These are phyloP conservation scores for Adenanthera pavonina DNA, from an alignment of 306 rosid genomes.

Conservation along the genomic window DNA sequence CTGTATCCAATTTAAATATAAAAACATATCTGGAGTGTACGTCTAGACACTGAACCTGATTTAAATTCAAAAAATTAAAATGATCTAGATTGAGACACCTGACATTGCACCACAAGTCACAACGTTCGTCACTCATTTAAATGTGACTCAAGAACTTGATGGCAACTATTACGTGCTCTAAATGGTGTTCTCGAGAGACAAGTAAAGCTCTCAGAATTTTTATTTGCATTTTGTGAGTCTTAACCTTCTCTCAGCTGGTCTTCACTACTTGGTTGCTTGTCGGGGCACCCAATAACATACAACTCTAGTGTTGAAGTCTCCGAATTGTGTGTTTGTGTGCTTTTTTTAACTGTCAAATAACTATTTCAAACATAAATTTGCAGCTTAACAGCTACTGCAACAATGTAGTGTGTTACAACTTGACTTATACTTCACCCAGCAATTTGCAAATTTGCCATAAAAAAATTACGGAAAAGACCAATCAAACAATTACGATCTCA, in stretches of 20 bases:
- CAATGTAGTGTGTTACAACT: not conserved
- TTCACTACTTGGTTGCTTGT: not conserved
- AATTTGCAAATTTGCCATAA: too few relatives aligned
- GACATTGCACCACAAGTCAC: not conserved
- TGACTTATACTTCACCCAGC: not conserved
- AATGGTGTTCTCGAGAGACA: not conserved
- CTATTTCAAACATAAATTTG: not conserved
- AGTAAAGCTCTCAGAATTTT: not conserved
- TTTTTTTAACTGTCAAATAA: not conserved
- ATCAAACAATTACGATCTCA: not conserved
- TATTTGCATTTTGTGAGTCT: not conserved
- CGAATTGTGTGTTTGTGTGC: not conserved
- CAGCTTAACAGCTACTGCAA: not conserved
- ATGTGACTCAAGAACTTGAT: not conserved
- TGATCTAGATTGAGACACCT: not conserved
- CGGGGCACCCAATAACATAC: not conserved
- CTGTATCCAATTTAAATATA: not conserved
- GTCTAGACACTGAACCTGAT: not conserved
- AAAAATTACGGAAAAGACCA: too few relatives aligned
- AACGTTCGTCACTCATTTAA: not conserved
- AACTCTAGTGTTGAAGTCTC: not conserved
- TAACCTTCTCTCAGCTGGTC: not conserved
- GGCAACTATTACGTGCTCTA: not conserved
- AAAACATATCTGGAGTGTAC: not conserved
- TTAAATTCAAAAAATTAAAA: not conserved